phyloP scores from a whole-genome alignment of 140 eudicot species.

The Senecio squalidus region DNA sequence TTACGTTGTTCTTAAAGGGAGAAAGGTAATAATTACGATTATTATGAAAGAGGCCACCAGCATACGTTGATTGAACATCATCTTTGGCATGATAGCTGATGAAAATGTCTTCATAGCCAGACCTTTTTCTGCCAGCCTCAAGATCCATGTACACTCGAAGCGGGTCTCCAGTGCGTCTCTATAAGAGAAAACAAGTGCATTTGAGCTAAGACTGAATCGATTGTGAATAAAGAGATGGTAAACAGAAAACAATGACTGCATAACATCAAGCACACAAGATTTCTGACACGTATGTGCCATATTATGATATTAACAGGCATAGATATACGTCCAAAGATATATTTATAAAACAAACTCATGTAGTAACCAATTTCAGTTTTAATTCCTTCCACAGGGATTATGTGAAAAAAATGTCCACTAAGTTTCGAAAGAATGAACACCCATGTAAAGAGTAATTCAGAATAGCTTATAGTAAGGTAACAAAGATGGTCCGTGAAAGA shows the following conservation, averaged over 20 bases:
- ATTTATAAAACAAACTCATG: too few relatives aligned
- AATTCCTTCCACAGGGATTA: too few relatives aligned
- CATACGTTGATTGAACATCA: constrained; percentile 97
- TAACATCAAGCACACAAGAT: background rate
- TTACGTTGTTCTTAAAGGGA: constrained; percentile 65
- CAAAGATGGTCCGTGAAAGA: too few relatives aligned
- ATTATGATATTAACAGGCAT: background rate
- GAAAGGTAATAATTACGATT: constrained; percentile 81
- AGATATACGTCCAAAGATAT: too few relatives aligned
- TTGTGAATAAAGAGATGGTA: background rate
- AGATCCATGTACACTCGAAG: constrained; percentile 98
- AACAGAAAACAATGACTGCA: background rate
- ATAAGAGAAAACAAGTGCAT: constrained; percentile 5
- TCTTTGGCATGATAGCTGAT: constrained; percentile 93
- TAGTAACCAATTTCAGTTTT: too few relatives aligned
- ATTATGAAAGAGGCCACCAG: constrained; percentile 93
- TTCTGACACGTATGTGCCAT: background rate
- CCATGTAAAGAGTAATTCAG: too few relatives aligned
- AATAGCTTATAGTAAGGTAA: too few relatives aligned
- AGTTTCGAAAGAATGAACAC: too few relatives aligned
- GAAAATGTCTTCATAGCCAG: constrained; percentile 83
- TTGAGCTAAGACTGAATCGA: constrained; percentile 1
- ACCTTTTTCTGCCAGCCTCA: constrained; percentile 91
- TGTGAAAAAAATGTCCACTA: too few relatives aligned
- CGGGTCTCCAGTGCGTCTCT: constrained; percentile 89